These are phyloP conservation scores for Hypoxylon sp. DNA, from an alignment of 2,329 filamentous ascomycete genomes.

Conservation along the genomic window DNA sequence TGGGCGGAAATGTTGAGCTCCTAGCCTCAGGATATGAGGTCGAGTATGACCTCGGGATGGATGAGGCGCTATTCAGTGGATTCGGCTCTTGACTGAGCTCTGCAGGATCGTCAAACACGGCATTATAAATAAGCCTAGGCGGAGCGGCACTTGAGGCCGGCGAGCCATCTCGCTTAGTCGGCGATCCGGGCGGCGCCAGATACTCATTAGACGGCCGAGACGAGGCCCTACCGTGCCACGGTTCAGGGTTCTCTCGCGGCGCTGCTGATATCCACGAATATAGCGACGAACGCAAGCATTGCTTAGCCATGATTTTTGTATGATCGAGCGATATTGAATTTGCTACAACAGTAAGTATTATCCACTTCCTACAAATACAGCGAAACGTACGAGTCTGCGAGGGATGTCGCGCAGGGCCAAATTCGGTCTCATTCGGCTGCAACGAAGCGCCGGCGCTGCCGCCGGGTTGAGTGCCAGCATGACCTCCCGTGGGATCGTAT, in stretches of 20 bases:
- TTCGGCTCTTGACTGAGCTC: conserved; percentile 49
- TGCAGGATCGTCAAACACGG: conserved; percentile 48
- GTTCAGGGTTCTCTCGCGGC: conserved; percentile 15
- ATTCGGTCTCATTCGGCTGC: conserved; percentile 27
- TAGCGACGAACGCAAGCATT: conserved; percentile 52
- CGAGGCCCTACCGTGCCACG: conserved; percentile 20
- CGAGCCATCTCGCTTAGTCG: conserved; percentile 34
- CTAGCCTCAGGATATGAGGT: conserved; percentile 53
- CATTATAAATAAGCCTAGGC: conserved; percentile 36
- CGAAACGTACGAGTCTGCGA: conserved; percentile 36
- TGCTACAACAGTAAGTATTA: conserved; percentile 33
- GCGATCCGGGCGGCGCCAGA: conserved; percentile 25
- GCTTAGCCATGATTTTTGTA: conserved; percentile 60
- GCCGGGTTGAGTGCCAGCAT: conserved; percentile 35
- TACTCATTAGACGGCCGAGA: conserved; percentile 35
- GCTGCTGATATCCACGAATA: conserved; percentile 38
- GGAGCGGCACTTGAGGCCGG: conserved; percentile 37
- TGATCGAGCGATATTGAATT: conserved; percentile 63
- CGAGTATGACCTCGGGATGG: conserved; percentile 52
- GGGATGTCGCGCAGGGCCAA: conserved; percentile 27
- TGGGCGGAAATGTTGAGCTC: conserved; percentile 33
- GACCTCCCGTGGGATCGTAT: conserved; percentile 37
- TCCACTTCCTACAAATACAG: not conserved
- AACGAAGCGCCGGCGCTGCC: conserved; percentile 9
- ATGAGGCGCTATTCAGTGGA: conserved; percentile 39